Evolutionary conservation across 352 stramenopile genomes (phyloP).

Genomic region (Pythium angustatum): DNA sequence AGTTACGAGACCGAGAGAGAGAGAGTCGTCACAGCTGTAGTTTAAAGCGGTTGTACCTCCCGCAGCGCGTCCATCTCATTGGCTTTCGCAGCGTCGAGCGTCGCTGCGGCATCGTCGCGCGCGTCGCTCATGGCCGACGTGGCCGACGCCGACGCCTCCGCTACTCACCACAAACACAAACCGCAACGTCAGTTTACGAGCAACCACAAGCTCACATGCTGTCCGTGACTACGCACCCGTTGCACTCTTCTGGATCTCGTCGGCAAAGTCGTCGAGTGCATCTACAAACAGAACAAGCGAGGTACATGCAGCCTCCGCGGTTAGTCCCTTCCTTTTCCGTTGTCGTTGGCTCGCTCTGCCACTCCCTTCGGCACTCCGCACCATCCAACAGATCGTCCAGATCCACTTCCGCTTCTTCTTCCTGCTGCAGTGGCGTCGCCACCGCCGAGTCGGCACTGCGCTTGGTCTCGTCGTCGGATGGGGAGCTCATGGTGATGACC

Average conservation of each 20-base stretch:
- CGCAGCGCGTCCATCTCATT: slow-evolving; percentile 64
- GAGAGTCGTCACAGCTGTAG: too few species aligned
- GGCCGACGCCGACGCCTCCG: slow-evolving; percentile 11
- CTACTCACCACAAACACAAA: not conserved
- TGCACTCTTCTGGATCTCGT: slow-evolving; percentile 52
- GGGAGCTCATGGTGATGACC: slow-evolving; percentile 3
- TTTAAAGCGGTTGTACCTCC: slow-evolving; percentile 45
- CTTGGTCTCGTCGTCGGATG: slow-evolving; percentile 35
- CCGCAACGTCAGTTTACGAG: slow-evolving; percentile 4
- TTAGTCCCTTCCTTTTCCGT: too few species aligned
- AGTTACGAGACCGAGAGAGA: too few species aligned
- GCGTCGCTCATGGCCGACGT: slow-evolving; percentile 42
- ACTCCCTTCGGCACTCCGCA: slow-evolving; percentile 12
- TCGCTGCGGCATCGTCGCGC: slow-evolving; percentile 52
- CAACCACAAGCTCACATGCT: too few species aligned
- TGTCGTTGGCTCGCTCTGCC: not conserved
- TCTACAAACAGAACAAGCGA: too few species aligned
- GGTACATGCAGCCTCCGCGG: not conserved
- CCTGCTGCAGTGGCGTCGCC: not conserved
- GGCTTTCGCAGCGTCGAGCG: slow-evolving; percentile 41
- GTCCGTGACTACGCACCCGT: slow-evolving; percentile 6
- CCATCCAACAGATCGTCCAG: slow-evolving; percentile 82
- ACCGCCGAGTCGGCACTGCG: too few species aligned
- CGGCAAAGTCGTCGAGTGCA: slow-evolving; percentile 81
- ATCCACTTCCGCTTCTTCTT: slow-evolving; percentile 59